Evolutionary conservation across 768 basidiomycete genomes (phyloP).

Genomic region (Hypholoma fasciculare): DNA sequence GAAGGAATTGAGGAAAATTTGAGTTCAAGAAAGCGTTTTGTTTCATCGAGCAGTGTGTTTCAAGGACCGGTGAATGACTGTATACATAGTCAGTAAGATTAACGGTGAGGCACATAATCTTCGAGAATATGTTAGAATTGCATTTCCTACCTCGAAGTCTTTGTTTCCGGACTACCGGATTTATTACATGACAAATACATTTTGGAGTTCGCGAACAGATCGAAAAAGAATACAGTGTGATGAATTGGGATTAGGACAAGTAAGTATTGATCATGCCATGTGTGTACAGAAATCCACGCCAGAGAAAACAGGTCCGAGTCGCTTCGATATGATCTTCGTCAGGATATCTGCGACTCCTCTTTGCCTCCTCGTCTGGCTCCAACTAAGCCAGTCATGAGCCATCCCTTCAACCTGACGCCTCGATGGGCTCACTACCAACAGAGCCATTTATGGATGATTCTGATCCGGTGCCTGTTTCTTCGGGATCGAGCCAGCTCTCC

Average conservation of each 20-base stretch:
- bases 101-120: too few relatives aligned
- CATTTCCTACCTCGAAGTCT: too few relatives aligned
- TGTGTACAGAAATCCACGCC: conserved; percentile 4
- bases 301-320: neutral
- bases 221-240: conserved; percentile 1
- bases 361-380: neutral
- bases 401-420: neutral
- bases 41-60: too few relatives aligned
- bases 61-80: too few relatives aligned
- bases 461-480: conserved; percentile 43
- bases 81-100: too few relatives aligned
- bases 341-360: neutral
- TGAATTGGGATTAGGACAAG: conserved; percentile 4
- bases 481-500: conserved; percentile 92
- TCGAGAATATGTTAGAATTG: too few relatives aligned
- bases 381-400: neutral
- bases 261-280: conserved; percentile 3
- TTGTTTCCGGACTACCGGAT: too few relatives aligned
- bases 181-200: too few relatives aligned
- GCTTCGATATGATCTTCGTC: neutral
- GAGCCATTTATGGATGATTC: conserved; percentile 1
- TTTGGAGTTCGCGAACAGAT: neutral
- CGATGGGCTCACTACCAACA: neutral
- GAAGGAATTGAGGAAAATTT: too few relatives aligned
- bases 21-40: too few relatives aligned